Evolutionary conservation across 257 asterid species (phyloP).

Genomic region (Coffea canephora): DNA sequence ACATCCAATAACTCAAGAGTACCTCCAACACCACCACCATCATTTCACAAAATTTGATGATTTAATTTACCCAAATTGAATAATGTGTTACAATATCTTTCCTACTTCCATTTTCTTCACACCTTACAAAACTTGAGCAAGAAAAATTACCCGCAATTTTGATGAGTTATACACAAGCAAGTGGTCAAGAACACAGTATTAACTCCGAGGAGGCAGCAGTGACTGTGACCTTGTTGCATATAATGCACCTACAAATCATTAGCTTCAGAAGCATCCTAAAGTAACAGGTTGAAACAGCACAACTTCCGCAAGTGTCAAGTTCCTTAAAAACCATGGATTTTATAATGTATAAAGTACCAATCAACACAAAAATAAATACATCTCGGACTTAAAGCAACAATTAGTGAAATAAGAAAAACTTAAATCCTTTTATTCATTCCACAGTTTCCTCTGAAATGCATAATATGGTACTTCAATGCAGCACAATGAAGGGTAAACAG

Average conservation of each 20-base stretch:
- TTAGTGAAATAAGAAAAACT: background rate
- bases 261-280: background rate
- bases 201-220: background rate
- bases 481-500: background rate
- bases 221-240: background rate
- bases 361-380: background rate
- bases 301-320: background rate
- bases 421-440: too few relatives aligned
- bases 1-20: background rate
- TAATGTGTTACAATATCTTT: background rate
- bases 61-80: background rate
- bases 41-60: background rate
- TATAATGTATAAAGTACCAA: background rate
- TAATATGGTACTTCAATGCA: too few relatives aligned
- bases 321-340: background rate
- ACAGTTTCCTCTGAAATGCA: too few relatives aligned
- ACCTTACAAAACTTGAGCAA: background rate
- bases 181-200: background rate
- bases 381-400: too few relatives aligned
- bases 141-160: background rate
- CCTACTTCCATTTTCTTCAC: background rate
- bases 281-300: background rate
- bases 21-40: background rate
- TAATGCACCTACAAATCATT: background rate
- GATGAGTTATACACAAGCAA: background rate